Conservation (phyloP, 306 rosid genomes). For the Prunus armeniaca region DNA sequence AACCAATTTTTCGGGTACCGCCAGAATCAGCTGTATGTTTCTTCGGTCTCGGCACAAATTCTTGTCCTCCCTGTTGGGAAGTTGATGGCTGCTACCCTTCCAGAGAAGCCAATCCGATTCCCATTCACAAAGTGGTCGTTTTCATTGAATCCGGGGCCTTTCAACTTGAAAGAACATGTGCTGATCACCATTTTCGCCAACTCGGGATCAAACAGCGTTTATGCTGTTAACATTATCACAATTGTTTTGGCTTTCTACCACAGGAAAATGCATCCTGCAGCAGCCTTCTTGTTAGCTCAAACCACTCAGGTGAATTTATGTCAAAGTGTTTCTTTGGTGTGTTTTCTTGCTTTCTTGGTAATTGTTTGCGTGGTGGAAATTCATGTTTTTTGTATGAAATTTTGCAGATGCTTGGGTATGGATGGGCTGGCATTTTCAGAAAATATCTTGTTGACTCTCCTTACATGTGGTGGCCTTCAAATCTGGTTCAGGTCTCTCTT, state of each 20-base stretch:
- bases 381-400: background rate
- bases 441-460: conserved; percentile 46
- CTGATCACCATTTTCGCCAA: conserved; percentile 41
- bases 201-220: conserved; percentile 28
- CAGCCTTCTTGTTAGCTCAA: conserved; percentile 30
- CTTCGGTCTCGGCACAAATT: conserved; percentile 33
- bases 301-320: conserved; percentile 31
- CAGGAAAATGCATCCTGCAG: conserved; percentile 16
- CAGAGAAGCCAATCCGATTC: background rate
- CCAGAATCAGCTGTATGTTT: conserved; percentile 18
- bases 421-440: conserved; percentile 46
- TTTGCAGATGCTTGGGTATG: conserved; percentile 43
- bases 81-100: conserved; percentile 39
- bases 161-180: conserved; percentile 42
- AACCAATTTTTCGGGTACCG: conserved; percentile 38
- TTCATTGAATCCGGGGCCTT: conserved; percentile 43
- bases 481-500: conserved; percentile 40
- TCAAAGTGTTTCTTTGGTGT: too few relatives aligned
- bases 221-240: conserved; percentile 29
- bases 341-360: background rate
- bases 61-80: conserved; percentile 33
- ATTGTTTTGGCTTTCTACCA: conserved; percentile 35
- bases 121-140: conserved; percentile 23
- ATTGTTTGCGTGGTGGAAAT: background rate
- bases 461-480: conserved; percentile 48